Evolutionary conservation across 345 rosid species (phyloP).

Genomic region (Clarkia xantiana): DNA sequence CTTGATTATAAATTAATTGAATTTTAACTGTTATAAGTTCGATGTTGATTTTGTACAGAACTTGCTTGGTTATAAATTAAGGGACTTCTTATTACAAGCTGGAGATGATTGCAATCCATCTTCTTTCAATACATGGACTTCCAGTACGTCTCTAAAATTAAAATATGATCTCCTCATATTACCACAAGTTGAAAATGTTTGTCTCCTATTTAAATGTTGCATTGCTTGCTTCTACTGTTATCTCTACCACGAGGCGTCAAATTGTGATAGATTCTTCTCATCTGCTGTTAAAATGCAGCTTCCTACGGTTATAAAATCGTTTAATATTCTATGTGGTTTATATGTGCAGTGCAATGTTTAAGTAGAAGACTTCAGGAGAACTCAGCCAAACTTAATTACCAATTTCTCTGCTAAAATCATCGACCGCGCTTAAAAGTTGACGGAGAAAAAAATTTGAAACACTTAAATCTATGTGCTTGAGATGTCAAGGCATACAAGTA

Average conservation of each 20-base stretch:
- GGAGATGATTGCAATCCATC: constrained; percentile 65
- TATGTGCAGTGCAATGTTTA: constrained; percentile 45
- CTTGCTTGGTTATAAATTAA: too few relatives aligned
- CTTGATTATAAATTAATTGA: too few relatives aligned
- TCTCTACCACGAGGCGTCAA: too few relatives aligned
- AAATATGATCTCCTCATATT: not conserved
- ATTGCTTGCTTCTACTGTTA: too few relatives aligned
- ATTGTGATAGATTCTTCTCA: too few relatives aligned
- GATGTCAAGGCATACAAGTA: constrained; percentile 65
- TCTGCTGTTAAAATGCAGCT: not conserved
- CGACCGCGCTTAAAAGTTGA: constrained; percentile 50
- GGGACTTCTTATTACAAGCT: constrained; percentile 66
- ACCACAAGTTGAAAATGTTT: too few relatives aligned
- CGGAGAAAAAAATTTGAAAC: constrained; percentile 56
- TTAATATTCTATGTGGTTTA: constrained; percentile 15
- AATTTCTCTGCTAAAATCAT: constrained; percentile 52
- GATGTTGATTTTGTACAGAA: too few relatives aligned
- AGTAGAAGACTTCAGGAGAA: constrained; percentile 58
- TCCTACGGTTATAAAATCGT: constrained; percentile 5
- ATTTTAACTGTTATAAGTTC: too few relatives aligned
- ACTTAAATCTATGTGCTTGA: constrained; percentile 64
- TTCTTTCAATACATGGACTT: constrained; percentile 62
- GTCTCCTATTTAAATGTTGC: too few relatives aligned
- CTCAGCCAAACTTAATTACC: constrained; percentile 73
- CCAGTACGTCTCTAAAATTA: constrained; percentile 32